Evolutionary conservation across 2,329 filamentous ascomycete species (phyloP), one percentile per base, ranked within the genome.

Genomic region (Torrubiella hemipterigena): DNA sequence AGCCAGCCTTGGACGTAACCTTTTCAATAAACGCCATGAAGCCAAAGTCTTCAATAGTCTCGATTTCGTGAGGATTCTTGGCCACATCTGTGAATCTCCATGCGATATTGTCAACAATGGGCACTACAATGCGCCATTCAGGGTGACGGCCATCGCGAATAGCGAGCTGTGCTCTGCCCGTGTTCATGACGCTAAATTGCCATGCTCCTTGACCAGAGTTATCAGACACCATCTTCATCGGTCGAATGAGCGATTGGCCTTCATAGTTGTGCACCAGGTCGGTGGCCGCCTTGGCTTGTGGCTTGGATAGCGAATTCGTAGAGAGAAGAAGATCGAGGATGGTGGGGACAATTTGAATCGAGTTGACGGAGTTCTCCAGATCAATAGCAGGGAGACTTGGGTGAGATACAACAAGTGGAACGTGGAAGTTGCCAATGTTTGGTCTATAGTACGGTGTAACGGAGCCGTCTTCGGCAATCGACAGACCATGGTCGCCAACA

Each of bases 141-240:
- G 46, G 41, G 8, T 51, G 39, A 5, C 48, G 45, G 10, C 47
- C 45, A 30, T 55, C 51, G 9, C 52, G 49, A 7, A 55, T 49
- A 1, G 44, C 44, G 1, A 55, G 35, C 47, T 53, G 50, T 5
- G 49, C 48, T 6, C 51, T 42, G 5, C 52, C 52, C 0, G 52
- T 50, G 15, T 55, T 55, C 3, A 47, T 44, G 6, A 54, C 45
- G 4, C 48, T 51, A 16, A 52, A 53, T 13, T 55, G 51, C 52
- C 52, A 55, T 24, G 49, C 39, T 5, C 46, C 49, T 12, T 45
- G 38, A 3, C 45, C 40, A 2, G 37, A 37, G 18, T 30, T 8
- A 2, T 37, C 36, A 10, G 40, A 30, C 26, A 8, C 24, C 33
- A 35, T 43, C 29, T 40, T 42, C 14, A 49, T 41, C 0, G 47